Conservation (phyloP, 129 eudicot species). For the Gnaphalium uliginosum region DNA sequence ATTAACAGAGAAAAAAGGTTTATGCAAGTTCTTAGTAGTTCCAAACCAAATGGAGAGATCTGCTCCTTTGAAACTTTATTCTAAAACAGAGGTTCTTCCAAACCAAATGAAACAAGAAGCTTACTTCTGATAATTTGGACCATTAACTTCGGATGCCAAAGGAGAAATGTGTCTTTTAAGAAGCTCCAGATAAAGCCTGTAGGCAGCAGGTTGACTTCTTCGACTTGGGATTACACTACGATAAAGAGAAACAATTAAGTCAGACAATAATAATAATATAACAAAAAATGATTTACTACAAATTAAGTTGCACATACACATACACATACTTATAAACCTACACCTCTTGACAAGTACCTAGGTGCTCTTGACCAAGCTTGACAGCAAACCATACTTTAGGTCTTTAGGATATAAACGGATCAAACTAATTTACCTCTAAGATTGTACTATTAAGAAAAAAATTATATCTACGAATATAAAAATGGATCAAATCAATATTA, state of each 20-base stretch:
- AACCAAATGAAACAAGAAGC: constrained; percentile 16
- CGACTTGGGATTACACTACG: constrained; percentile 78
- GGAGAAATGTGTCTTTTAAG: constrained; percentile 72
- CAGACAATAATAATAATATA: not conserved
- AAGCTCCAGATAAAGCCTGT: constrained; percentile 88
- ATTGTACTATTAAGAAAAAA: too few species aligned
- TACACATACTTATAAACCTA: constrained; percentile 18
- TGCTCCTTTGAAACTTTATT: not conserved
- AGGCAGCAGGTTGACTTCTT: constrained; percentile 73
- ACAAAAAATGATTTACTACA: not conserved
- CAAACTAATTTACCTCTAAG: too few species aligned
- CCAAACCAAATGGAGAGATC: not conserved
- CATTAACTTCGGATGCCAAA: constrained; percentile 58
- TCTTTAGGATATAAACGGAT: too few species aligned
- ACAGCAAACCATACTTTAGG: not conserved
- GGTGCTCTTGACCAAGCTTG: constrained; percentile 11
- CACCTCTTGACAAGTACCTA: constrained; percentile 15
- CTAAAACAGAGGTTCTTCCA: not conserved
- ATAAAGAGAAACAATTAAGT: not conserved
- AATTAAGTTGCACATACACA: not conserved
- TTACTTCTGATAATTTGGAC: constrained; percentile 68
- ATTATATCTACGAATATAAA: too few species aligned
- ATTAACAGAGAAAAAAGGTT: not conserved
- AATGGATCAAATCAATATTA: too few species aligned
- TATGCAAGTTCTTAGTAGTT: not conserved